These are phyloP conservation scores for Mortierella sp. DNA, from an alignment of 371 early-diverging fungal species.

Conservation along the genomic window DNA sequence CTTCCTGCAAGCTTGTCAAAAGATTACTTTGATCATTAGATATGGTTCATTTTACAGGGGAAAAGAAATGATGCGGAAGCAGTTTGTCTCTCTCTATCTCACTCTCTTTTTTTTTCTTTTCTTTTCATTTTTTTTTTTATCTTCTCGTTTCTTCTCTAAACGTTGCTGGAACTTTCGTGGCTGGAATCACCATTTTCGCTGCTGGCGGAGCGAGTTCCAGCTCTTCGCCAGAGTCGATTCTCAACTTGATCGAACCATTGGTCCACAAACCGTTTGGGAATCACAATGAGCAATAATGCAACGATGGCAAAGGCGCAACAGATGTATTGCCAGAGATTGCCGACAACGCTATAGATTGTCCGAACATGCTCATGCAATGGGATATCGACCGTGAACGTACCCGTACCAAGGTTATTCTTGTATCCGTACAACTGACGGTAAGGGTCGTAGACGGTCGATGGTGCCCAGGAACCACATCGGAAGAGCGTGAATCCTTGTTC, in stretches of 20 bases:
- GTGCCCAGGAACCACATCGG: slow-evolving; percentile 62
- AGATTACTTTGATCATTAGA: no score
- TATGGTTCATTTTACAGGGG: no score
- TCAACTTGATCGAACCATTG: slow-evolving; percentile 16
- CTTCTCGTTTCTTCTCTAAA: no score
- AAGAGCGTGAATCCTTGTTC: slow-evolving; percentile 67
- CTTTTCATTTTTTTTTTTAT: no score
- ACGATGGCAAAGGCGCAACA: slow-evolving; percentile 49
- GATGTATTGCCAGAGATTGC: slow-evolving; percentile 57
- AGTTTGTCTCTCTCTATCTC: no score
- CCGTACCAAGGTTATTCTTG: slow-evolving; percentile 54
- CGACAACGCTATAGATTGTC: slow-evolving; percentile 58
- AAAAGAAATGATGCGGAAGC: no score
- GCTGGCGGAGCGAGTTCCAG: no score
- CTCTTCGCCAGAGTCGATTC: slow-evolving; percentile 6
- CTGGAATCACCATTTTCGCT: no score
- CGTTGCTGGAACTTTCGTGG: no score
- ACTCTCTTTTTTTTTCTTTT: no score
- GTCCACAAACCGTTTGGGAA: slow-evolving; percentile 22
- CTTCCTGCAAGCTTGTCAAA: no score
- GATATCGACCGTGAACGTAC: slow-evolving; percentile 56
- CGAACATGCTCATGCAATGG: slow-evolving; percentile 57
- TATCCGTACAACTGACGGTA: slow-evolving; percentile 58
- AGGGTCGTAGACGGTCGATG: slow-evolving; percentile 62
- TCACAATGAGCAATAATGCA: slow-evolving; percentile 17